These are phyloP conservation scores for Iberis pinnata DNA, from an alignment of 345 rosid genomes.

Conservation along the genomic window DNA sequence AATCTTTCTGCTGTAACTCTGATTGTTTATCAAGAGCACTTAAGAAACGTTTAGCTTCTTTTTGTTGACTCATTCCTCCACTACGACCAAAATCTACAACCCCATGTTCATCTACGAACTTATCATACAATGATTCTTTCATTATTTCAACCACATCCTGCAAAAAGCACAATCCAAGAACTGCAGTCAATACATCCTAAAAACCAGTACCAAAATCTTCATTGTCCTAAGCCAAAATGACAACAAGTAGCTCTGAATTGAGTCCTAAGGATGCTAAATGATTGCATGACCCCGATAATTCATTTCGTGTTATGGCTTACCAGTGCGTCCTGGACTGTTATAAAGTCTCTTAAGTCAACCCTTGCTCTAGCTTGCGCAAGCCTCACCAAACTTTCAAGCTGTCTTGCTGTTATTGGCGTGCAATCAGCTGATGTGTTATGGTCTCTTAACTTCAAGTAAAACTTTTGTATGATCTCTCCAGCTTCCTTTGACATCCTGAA, in stretches of 20 bases:
- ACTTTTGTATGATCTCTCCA: conserved; percentile 76
- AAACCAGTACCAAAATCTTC: not conserved
- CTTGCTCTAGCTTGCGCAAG: conserved; percentile 93
- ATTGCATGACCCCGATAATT: too few species aligned
- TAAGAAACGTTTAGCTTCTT: conserved; percentile 87
- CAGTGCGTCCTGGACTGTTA: conserved; percentile 82
- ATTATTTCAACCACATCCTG: conserved; percentile 97
- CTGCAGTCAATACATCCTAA: conserved; percentile 7
- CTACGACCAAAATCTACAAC: conserved; percentile 81
- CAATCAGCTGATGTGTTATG: conserved; percentile 81
- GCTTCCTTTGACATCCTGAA: conserved; percentile 85
- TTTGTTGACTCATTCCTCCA: conserved; percentile 98
- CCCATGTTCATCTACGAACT: conserved; percentile 89
- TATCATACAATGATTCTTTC: conserved; percentile 91
- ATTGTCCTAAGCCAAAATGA: too few species aligned
- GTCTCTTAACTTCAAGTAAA: conserved; percentile 83
- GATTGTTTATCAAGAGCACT: conserved; percentile 87
- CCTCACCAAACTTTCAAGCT: conserved; percentile 89
- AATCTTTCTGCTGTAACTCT: conserved; percentile 79
- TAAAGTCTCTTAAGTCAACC: conserved; percentile 84
- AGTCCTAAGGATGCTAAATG: too few species aligned
- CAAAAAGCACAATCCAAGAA: conserved; percentile 23
- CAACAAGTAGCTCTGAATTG: too few species aligned
- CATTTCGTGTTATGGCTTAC: conserved; percentile 33
- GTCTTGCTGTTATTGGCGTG: conserved; percentile 96